phyloP scores from a whole-genome alignment of 2,329 filamentous ascomycete species.

The Salinomyces thailandicus region DNA sequence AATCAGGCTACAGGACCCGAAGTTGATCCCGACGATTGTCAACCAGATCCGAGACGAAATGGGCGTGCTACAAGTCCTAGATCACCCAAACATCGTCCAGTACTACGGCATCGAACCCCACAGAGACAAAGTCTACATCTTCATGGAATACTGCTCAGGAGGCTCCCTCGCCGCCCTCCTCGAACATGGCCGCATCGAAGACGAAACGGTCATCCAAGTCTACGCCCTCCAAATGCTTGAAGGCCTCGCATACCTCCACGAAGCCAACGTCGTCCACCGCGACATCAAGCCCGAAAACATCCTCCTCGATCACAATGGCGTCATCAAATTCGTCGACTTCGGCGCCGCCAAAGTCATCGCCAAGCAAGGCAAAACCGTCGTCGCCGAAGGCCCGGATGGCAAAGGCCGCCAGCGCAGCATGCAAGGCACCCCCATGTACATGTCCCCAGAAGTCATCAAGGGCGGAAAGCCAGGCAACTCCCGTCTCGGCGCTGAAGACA shows the following conservation, averaged over 20 bases:
- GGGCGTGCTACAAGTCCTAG: conserved; percentile 86
- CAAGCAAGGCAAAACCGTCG: conserved; percentile 78
- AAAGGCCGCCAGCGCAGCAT: conserved; percentile 57
- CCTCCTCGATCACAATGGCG: conserved; percentile 89
- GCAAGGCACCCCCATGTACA: conserved; percentile 99
- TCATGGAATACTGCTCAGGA: conserved; percentile 98
- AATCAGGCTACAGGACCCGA: conserved; percentile 91
- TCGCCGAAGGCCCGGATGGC: conserved; percentile 38
- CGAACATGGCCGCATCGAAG: conserved; percentile 93
- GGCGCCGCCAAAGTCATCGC: conserved; percentile 96
- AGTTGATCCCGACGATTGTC: conserved; percentile 87
- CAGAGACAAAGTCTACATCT: conserved; percentile 98
- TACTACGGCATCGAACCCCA: conserved; percentile 98
- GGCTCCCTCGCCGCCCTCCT: conserved; percentile 81
- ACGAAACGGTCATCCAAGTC: conserved; percentile 95
- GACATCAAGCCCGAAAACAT: conserved; percentile 98
- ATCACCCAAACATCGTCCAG: conserved; percentile 94
- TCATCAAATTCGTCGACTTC: conserved; percentile 99
- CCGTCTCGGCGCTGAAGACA: conserved; percentile 77
- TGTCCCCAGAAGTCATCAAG: conserved; percentile 98
- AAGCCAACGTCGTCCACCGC: conserved; percentile 83
- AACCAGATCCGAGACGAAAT: conserved; percentile 94
- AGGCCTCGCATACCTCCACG: conserved; percentile 85
- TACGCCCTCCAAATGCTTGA: conserved; percentile 91
- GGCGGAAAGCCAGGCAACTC: conserved; percentile 65